A percentile compares a stretch with the other conserved stretches of the same genome.
Evolutionary conservation across 208 protist species (phyloP).

Genomic region (Leishmania major): DNA sequence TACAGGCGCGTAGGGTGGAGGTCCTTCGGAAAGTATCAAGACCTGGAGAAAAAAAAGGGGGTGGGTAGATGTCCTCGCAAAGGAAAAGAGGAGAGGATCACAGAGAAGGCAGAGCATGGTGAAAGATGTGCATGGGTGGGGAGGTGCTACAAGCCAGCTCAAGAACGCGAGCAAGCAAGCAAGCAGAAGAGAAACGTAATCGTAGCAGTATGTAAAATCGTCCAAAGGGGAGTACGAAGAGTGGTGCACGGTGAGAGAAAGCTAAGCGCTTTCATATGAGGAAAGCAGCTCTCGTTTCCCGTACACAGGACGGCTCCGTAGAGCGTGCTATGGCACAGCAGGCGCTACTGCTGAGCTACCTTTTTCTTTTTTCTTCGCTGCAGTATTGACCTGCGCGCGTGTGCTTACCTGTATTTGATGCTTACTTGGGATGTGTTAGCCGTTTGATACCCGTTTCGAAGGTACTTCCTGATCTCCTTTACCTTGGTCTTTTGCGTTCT

Average conservation of each 20-base stretch:
- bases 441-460: background rate
- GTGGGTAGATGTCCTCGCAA: background rate
- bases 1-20: background rate
- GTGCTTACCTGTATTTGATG: background rate
- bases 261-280: background rate
- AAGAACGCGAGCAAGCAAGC: background rate
- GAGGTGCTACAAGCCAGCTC: too few species aligned
- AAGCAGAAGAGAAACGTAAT: background rate
- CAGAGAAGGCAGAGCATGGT: background rate
- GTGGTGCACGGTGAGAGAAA: background rate
- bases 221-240: background rate
- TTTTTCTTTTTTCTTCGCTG: slow-evolving; percentile 2
- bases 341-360: background rate
- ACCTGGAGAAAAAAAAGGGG: background rate
- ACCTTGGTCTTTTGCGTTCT: background rate
- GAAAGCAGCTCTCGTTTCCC: background rate
- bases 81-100: background rate
- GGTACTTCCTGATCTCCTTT: background rate
- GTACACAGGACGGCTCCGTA: background rate
- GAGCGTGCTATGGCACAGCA: background rate
- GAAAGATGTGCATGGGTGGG: background rate
- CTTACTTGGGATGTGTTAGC: too few species aligned
- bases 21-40: background rate
- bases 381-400: background rate
- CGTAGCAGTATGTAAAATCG: background rate